These are phyloP conservation scores for Prunus campanulata DNA, from an alignment of 306 rosid genomes.

Conservation along the genomic window DNA sequence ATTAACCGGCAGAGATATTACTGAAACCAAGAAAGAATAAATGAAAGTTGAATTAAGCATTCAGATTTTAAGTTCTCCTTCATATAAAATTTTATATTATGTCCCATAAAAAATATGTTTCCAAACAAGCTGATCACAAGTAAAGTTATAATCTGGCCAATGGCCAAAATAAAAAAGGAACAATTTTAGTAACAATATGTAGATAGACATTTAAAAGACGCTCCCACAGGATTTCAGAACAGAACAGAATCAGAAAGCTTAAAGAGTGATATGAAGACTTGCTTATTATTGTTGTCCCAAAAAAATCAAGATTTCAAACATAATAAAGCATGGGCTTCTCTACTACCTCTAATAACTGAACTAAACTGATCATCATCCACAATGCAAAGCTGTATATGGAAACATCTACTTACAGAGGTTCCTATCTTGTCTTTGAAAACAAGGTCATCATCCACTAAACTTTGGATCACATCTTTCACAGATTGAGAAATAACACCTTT, in stretches of 20 bases:
- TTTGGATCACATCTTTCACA: constrained; percentile 91
- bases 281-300: not conserved
- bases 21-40: not conserved
- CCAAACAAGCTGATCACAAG: not conserved
- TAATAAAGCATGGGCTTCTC: too few relatives aligned
- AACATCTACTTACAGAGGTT: constrained; percentile 76
- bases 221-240: not conserved
- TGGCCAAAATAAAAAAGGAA: not conserved
- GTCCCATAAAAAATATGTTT: not conserved
- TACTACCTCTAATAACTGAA: too few relatives aligned
- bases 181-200: not conserved
- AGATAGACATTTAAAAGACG: not conserved
- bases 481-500: constrained; percentile 93
- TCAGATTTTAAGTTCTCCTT: not conserved
- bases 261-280: not conserved
- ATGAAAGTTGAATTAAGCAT: not conserved
- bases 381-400: not conserved
- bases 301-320: not conserved
- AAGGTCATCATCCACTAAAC: constrained; percentile 94
- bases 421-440: constrained; percentile 94
- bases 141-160: not conserved
- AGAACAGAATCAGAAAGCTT: not conserved
- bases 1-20: not conserved
- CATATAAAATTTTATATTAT: not conserved
- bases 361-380: too few relatives aligned